Evolutionary conservation across 441 rosid genomes (phyloP), one percentile per base, ranked within the genome.

Genomic region (Euphorbia schlechtendalii): DNA sequence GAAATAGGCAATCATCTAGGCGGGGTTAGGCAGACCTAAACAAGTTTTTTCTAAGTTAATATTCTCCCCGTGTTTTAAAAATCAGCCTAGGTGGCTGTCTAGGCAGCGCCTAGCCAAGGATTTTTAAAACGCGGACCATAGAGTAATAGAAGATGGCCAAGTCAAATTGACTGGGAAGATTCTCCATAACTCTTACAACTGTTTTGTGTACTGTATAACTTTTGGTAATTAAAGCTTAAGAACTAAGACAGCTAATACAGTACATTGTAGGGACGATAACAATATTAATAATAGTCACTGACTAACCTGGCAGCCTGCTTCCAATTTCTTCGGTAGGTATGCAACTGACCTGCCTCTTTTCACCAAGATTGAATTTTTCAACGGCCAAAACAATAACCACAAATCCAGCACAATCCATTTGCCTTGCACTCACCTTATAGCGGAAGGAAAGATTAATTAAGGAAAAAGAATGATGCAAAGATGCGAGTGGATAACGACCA

Each of bases 191-290:
- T 56, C 62, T 25, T 66, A 12, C 62, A 27, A 27, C 28, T 27
- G 53, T 54, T 54, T 1, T 5, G 8, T 18, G 69, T 6, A 25
- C 27, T 41, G 2, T 0, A 18, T 3, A n/a, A 34, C 68, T 61
- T 77, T 64, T 68, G 20, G 59, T 24, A 59, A 62, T 71, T 65
- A 74, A 71, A 66, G 67, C 65, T 59, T 24, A 18, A 17, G 1
- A 20, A 48, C 56, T 64, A 32, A 24, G 56, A 68, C 69, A 70
- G 71, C 71, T 58, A 67, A 43, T 25, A 13, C 30, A 18, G 21
- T 36, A 18, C 43, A 46, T 38, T 49, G 34, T 9, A 61, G 10
- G 30, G 46, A 43, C n/a, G n/a, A n/a, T n/a, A n/a, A n/a, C n/a
- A n/a, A n/a, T n/a, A n/a, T n/a, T 15, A 67, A 41, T 41, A 12